Evolutionary conservation across 2,329 filamentous ascomycete genomes (phyloP), one percentile per base, ranked within the genome.

Genomic region (Colletotrichum destructivum): DNA sequence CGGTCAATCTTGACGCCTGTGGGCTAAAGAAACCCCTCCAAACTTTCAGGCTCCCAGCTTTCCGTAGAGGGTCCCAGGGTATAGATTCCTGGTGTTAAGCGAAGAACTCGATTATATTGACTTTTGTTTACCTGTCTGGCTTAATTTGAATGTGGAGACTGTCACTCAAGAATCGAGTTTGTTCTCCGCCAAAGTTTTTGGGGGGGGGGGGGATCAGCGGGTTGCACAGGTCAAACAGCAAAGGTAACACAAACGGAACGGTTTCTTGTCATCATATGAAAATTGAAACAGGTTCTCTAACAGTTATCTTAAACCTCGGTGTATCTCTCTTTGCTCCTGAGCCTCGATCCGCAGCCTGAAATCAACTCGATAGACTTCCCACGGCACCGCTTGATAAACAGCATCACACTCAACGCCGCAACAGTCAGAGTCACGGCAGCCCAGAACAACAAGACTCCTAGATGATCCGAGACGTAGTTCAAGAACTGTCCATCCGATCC

Each of bases 401-500:
- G 54, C 5, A 66, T 26, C 2, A 55, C 18, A 7, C 13, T 47
- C n/a, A 66, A 21, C 5, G 64, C 40, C 15, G 9, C 62, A 16
- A 55, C 35, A 18, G 64, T 26, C 13, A 56, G 40, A 18, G 23
- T 13, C n/a, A 55, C 2, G 16, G 31, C 40, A 1, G 60, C 4
- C 46, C 55, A 70, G 16, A 61, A 31, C 9, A 49, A n/a, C 7
- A 26, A 26, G 12, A 44, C 42, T 2, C 31, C 44, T 11, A 69
- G 21, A 31, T 75, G 57, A 35, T 77, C 76, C 3, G 71, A 74
- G 6, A 76, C 38, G 23, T 73, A 77, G n/a, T 77, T 77, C 38
- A 77, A 42, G 0, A 64, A 15, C 3, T 46, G 73, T 0, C 76
- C 76, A 26, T 77, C 76, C 0, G 75, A 68, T 0, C 75, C 72